Base-by-base conservation (phyloP, 2,329 filamentous ascomycete species). In the Herpotrichia juniperi region DNA sequence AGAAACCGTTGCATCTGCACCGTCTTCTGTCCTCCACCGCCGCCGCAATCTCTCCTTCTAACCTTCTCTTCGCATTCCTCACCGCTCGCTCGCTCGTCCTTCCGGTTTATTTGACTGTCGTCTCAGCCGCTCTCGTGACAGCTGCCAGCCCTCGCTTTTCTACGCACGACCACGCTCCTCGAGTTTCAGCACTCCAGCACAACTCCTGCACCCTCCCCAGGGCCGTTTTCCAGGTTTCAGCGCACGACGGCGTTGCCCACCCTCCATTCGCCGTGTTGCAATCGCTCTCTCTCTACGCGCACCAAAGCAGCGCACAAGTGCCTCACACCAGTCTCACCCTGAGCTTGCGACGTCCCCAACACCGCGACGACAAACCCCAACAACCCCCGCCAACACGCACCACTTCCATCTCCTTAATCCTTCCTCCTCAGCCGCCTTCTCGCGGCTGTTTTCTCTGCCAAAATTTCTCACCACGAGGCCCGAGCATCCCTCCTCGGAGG, bases 401-500 rank as follows among this genome's bases (percentile, higher is more conserved):
- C 50, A 42, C 42, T 25, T 39, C 53, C 57, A 39, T 42, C 44
- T 46, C 51, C 48, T 51, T 63, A 62, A 66, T 57, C 57, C 56
- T 42, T 56, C 51, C 55, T 30, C 59, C 48, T 46, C 71, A 71
- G 71, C 69, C 69, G 71, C 69, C 40, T 57, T 46, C 35, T 48
- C 48, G 67, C 71, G 71, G 71, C 70, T 73, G 68, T 57, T 45
- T 48, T 46, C 49, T 63, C 63, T 61, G 71, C 64, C 72, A 84
- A 83, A 76, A 82, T 83, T 81, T 75, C 73, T 71, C 78, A 78
- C 63, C 81, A 84, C 77, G 78, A 80, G 69, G 78, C 80, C 50
- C 79, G 81, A 66, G 72, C 80, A 68, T 85, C 82, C 76, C 81
- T 86, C 67, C 76, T 87, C 62, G 83, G 82, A 75, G 81, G 80